These are phyloP conservation scores for Ogataea dorogensis DNA, from an alignment of 805 yeast species.

Conservation along the genomic window DNA sequence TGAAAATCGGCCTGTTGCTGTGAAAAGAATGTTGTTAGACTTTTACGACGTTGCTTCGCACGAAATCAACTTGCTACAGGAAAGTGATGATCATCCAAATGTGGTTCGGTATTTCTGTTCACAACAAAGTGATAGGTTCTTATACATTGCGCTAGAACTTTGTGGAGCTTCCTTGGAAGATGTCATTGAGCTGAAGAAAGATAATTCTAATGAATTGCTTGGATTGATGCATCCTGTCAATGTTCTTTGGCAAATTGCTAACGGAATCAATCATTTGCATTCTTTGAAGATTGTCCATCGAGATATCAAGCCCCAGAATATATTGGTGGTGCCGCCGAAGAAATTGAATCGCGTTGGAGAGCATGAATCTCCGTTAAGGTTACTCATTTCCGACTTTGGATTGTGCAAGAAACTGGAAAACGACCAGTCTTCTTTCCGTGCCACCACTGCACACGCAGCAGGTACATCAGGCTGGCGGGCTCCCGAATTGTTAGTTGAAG, in stretches of 20 bases:
- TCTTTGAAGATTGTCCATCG: conserved; percentile 90
- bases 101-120: conserved; percentile 92
- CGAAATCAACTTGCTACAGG: conserved; percentile 83
- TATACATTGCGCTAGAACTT: conserved; percentile 89
- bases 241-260: conserved; percentile 70
- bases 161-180: conserved; percentile 90
- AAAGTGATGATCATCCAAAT: conserved; percentile 95
- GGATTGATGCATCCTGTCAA: conserved; percentile 48
- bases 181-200: conserved; percentile 55
- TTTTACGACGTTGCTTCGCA: conserved; percentile 93
- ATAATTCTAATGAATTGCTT: conserved; percentile 37
- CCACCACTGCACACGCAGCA: conserved; percentile 89
- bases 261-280: conserved; percentile 85
- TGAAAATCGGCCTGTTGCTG: conserved; percentile 93
- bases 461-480: conserved; percentile 99
- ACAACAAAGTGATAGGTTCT: conserved; percentile 82
- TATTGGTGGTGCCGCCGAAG: conserved; percentile 73
- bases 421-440: conserved; percentile 90
- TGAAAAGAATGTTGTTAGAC: conserved; percentile 88
- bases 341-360: conserved; percentile 31
- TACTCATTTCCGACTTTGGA: conserved; percentile 93
- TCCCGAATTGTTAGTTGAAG: conserved; percentile 71
- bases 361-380: conserved; percentile 49
- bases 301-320: conserved; percentile 93
- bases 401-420: conserved; percentile 87